phyloP scores from a whole-genome alignment of 1,284 basidiomycete species.

The Moesziomyces sp. region DNA sequence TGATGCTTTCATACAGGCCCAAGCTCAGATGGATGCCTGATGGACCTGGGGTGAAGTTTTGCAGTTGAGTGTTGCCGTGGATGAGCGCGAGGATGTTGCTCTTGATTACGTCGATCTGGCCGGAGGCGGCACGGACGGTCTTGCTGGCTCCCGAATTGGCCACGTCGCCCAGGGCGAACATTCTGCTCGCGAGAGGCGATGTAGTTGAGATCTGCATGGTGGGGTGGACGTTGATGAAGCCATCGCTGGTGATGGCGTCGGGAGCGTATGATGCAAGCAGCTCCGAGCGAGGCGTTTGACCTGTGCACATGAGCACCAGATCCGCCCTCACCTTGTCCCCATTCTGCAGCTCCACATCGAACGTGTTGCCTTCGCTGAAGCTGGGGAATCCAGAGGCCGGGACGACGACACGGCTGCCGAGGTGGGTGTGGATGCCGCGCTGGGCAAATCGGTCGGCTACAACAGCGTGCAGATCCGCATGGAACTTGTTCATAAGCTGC shows the following conservation, averaged over 20 bases:
- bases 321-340: constrained; percentile 27
- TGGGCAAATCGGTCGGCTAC: constrained; percentile 18
- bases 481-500: constrained; percentile 48
- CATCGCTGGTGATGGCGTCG: constrained; percentile 13
- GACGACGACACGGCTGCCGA: constrained; percentile 26
- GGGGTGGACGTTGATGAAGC: constrained; percentile 41
- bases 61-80: neutral
- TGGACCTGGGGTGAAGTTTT: constrained; percentile 18
- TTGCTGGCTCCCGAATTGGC: constrained; percentile 42
- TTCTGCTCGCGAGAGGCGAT: neutral
- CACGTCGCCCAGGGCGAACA: constrained; percentile 42
- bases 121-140: constrained; percentile 39
- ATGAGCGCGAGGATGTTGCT: constrained; percentile 37
- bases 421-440: constrained; percentile 7
- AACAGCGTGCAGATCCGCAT: constrained; percentile 28
- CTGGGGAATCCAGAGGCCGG: constrained; percentile 17
- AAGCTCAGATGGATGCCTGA: constrained; percentile 37
- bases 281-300: constrained; percentile 41
- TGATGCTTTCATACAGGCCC: constrained; percentile 39
- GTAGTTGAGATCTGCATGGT: constrained; percentile 33
- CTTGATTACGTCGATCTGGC: constrained; percentile 37
- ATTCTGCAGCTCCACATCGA: constrained; percentile 26
- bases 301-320: constrained; percentile 47
- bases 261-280: constrained; percentile 28
- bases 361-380: constrained; percentile 10